Base-by-base conservation (phyloP, 2,329 filamentous ascomycete genomes). In the Aspergillus versicolor region DNA sequence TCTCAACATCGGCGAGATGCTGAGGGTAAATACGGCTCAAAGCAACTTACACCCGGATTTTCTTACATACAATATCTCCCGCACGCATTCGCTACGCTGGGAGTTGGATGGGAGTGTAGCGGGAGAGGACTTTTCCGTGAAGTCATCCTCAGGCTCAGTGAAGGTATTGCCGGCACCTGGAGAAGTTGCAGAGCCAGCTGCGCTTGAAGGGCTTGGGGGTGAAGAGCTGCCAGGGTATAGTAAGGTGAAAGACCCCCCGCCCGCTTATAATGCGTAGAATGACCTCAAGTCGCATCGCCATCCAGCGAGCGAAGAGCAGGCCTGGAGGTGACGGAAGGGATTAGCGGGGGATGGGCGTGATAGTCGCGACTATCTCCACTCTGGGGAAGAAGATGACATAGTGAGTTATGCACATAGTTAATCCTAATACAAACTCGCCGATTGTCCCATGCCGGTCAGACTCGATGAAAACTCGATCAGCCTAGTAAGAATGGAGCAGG, bases 61-160 rank as follows among this genome's bases (percentile, higher is more conserved):
- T 15, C 27, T n/a, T 21, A 55, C 52, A 19, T 55, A 55, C 38
- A 55, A 55, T 22, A 34, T 55, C 9, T 15, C 15, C 12, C 52
- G 38, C 15, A 37, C 34, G 11, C 21, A 55, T 38, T 8, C 34
- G 5, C 15, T 55, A 40, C 34, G 19, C 4, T 55, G 45, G 45
- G 44, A 55, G 27, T 11, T 55, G 34, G 45, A 49, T 8, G 45
- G 52, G n/a, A 13, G 24, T 11, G 38, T 55, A 9, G 52, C 45
- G 11, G 52, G 45, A 6, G 27, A 49, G 19, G 22, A 17, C 11
- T 55, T 55, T 22, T 44, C 37, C 17, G 13, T 45, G 30, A n/a
- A 21, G 12, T 21, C 21, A 21, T 44, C 9, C 13, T n/a, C 13
- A 42, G 19, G 27, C 9, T 12, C 27, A n/a, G 50, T 37, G 32